Evolutionary conservation across 148 eudicot species (phyloP).

Genomic region (Spergularia bocconei): DNA sequence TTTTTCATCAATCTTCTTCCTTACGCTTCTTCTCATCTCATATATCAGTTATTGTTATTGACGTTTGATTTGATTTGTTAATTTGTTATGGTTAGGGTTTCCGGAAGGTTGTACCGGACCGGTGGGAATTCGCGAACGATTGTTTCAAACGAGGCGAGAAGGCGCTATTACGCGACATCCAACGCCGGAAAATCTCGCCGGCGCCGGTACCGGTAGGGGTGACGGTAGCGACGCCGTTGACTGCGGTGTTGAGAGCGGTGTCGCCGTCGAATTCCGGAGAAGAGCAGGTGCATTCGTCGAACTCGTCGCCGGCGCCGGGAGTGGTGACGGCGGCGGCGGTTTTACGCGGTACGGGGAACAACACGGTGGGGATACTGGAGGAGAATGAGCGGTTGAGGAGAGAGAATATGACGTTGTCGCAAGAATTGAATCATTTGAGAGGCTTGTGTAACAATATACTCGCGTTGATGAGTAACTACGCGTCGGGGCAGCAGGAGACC

Average conservation of each 20-base stretch:
- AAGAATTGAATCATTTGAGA: slow-evolving; percentile 54
- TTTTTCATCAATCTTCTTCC: neutral
- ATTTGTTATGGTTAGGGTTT: slow-evolving; percentile 30
- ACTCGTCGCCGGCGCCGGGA: slow-evolving; percentile 49
- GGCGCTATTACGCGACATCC: slow-evolving; percentile 57
- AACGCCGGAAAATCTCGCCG: slow-evolving; percentile 63
- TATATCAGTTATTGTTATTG: neutral
- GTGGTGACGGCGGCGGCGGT: slow-evolving; percentile 4
- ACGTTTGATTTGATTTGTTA: neutral
- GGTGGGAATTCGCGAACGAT: slow-evolving; percentile 87
- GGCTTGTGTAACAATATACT: slow-evolving; percentile 51
- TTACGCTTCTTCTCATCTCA: neutral
- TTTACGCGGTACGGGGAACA: neutral
- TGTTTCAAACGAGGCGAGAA: slow-evolving; percentile 68
- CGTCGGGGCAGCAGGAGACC: slow-evolving; percentile 39
- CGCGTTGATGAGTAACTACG: slow-evolving; percentile 50
- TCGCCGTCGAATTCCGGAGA: slow-evolving; percentile 65
- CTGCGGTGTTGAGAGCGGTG: slow-evolving; percentile 16
- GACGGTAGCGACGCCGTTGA: slow-evolving; percentile 33
- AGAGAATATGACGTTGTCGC: slow-evolving; percentile 48
- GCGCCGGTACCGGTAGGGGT: slow-evolving; percentile 12
- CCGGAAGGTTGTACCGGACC: slow-evolving; percentile 55
- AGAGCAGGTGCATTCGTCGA: slow-evolving; percentile 70
- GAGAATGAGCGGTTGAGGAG: slow-evolving; percentile 66
- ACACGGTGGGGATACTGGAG: slow-evolving; percentile 52